Evolutionary conservation across 306 rosid species (phyloP).

Genomic region (Malus sieversii): DNA sequence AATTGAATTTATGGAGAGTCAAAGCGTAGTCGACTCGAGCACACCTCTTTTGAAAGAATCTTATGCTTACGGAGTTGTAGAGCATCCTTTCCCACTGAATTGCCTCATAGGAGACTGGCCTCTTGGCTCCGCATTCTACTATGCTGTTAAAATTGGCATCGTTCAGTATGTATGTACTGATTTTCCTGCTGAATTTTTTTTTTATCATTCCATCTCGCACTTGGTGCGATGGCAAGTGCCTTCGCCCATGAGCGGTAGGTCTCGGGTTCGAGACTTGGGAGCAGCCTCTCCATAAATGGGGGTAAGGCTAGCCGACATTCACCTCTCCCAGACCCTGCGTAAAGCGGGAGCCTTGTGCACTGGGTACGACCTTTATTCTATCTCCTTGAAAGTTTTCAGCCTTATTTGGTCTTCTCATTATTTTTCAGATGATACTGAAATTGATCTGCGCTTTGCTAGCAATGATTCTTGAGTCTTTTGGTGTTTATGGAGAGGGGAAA

Average conservation of each 20-base stretch:
- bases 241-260: too few species aligned
- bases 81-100: slow-evolving; percentile 94
- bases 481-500: slow-evolving; percentile 95
- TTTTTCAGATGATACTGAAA: slow-evolving; percentile 81
- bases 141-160: slow-evolving; percentile 96
- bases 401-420: slow-evolving; percentile 22
- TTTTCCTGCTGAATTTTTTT: slow-evolving; percentile 23
- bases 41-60: slow-evolving; percentile 75
- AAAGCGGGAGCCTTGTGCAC: too few species aligned
- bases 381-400: not conserved
- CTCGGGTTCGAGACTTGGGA: too few species aligned
- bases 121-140: slow-evolving; percentile 86
- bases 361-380: not conserved
- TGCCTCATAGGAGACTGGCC: slow-evolving; percentile 70
- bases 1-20: slow-evolving; percentile 77
- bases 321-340: too few species aligned
- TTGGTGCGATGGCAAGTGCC: too few species aligned
- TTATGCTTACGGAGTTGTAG: slow-evolving; percentile 84
- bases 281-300: too few species aligned
- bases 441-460: slow-evolving; percentile 93
- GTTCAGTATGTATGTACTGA: slow-evolving; percentile 86
- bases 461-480: slow-evolving; percentile 81
- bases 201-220: not conserved
- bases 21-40: slow-evolving; percentile 50
- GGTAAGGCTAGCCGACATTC: too few species aligned